Conservation (phyloP, 495 filamentous ascomycete species). For the Aspergillus conjunctus region DNA sequence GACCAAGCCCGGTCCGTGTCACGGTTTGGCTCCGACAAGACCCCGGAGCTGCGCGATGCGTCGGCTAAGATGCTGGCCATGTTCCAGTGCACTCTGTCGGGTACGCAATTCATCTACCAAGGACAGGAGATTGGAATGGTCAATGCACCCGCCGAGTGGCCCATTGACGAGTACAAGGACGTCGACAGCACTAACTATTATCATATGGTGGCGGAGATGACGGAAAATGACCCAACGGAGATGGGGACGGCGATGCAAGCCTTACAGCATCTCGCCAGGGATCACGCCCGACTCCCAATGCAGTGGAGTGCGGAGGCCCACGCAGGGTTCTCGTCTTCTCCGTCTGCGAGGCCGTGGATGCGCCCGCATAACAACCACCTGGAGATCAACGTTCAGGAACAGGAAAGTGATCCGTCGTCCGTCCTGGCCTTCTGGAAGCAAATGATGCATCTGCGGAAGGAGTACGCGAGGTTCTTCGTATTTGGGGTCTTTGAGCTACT, state of each 20-base stretch:
- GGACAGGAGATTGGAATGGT: conserved; percentile 73
- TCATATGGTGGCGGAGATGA: conserved; percentile 26
- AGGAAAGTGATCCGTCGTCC: conserved; percentile 37
- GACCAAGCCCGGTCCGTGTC: conserved; percentile 61
- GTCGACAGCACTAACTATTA: conserved; percentile 62
- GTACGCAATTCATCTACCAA: conserved; percentile 69
- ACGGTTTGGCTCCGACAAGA: conserved; percentile 50
- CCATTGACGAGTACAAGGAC: conserved; percentile 63
- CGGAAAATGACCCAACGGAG: conserved; percentile 17
- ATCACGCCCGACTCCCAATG: conserved; percentile 55
- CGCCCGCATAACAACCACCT: conserved; percentile 46
- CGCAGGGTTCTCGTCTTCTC: conserved; percentile 44
- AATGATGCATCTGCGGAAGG: conserved; percentile 46
- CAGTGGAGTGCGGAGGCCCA: conserved; percentile 58
- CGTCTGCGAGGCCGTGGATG: conserved; percentile 52
- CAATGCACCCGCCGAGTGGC: conserved; percentile 62
- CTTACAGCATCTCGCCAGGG: conserved; percentile 39
- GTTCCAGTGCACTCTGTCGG: conserved; percentile 54
- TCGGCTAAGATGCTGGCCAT: conserved; percentile 61
- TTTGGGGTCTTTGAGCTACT: conserved; percentile 55
- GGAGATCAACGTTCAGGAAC: conserved; percentile 47
- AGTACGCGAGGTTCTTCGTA: conserved; percentile 52
- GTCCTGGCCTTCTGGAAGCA: conserved; percentile 52
- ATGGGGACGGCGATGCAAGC: conserved; percentile 21
- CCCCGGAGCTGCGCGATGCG: conserved; percentile 38